A percentile compares a stretch with the other conserved stretches of the same genome.
These are phyloP conservation scores for Takakia lepidozioides DNA, from an alignment of 225 moss, liverwort and hornwort genomes.

Conservation along the genomic window DNA sequence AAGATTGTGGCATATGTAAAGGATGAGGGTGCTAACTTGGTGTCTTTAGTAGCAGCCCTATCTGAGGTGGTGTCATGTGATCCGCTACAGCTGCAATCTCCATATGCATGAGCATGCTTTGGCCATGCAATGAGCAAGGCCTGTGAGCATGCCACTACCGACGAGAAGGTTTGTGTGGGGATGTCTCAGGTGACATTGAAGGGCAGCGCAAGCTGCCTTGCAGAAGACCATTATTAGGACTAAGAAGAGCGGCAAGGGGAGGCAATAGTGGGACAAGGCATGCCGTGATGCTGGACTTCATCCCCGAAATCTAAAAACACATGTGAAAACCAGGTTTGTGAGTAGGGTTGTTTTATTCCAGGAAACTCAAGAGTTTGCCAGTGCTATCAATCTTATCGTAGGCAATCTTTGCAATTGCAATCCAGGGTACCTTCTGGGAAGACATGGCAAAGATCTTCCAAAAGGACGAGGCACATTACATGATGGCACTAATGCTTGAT, in stretches of 20 bases:
- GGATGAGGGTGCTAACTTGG: not conserved
- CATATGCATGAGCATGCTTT: not conserved
- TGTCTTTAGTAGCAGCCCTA: not conserved
- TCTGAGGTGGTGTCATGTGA: not conserved
- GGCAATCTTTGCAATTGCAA: not conserved
- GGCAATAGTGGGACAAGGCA: conserved; percentile 2
- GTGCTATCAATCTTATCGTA: not conserved
- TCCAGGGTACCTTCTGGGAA: not conserved
- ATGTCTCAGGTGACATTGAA: not conserved
- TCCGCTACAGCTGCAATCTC: not conserved
- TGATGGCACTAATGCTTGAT: too few species aligned
- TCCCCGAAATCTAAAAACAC: not conserved
- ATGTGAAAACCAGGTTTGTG: not conserved
- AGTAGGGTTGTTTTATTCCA: not conserved
- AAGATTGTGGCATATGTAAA: not conserved
- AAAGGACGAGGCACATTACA: too few species aligned
- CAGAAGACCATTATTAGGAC: not conserved
- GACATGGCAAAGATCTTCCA: not conserved
- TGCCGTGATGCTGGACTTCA: not conserved
- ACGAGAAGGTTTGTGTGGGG: not conserved
- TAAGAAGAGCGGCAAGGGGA: not conserved
- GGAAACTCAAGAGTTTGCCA: not conserved
- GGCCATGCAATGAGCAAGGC: not conserved
- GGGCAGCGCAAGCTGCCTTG: not conserved
- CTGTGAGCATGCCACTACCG: not conserved